These are phyloP conservation scores for Solanum pimpinellifolium DNA, from an alignment of 257 asterid species.

Conservation along the genomic window DNA sequence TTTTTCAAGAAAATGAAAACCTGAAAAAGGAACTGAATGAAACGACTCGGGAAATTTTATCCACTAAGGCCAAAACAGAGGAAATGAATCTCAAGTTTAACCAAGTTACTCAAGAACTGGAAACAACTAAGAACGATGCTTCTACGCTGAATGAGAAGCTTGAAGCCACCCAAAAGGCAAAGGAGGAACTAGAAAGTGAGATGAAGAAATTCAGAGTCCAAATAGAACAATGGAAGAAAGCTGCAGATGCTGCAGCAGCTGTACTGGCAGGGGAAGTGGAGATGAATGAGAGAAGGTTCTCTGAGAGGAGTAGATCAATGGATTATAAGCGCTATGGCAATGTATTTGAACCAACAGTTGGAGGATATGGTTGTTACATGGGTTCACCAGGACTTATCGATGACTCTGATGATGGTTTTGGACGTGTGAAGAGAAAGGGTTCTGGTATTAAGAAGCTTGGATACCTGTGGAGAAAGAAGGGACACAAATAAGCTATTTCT, in stretches of 20 bases:
- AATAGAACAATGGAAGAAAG: slow-evolving; percentile 90
- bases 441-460: slow-evolving; percentile 73
- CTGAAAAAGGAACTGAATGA: slow-evolving; percentile 35
- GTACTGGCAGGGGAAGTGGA: slow-evolving; percentile 59
- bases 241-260: slow-evolving; percentile 94
- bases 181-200: slow-evolving; percentile 56
- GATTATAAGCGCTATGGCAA: slow-evolving; percentile 37
- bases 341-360: slow-evolving; percentile 19
- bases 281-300: slow-evolving; percentile 43
- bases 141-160: slow-evolving; percentile 32
- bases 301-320: slow-evolving; percentile 93
- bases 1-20: slow-evolving; percentile 34
- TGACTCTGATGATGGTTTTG: slow-evolving; percentile 36
- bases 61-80: slow-evolving; percentile 26
- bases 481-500: slow-evolving; percentile 26
- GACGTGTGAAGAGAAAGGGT: slow-evolving; percentile 58
- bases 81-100: slow-evolving; percentile 28
- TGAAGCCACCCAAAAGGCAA: slow-evolving; percentile 34
- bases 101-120: slow-evolving; percentile 39
- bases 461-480: slow-evolving; percentile 80
- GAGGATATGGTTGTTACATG: slow-evolving; percentile 28
- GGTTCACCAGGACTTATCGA: slow-evolving; percentile 54
- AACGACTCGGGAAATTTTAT: slow-evolving; percentile 22
- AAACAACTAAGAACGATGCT: slow-evolving; percentile 21
- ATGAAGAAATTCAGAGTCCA: slow-evolving; percentile 76